Percentiles rank a stretch among this genome's conserved stretches.
Evolutionary conservation across 345 rosid species (phyloP).

Genomic region (Gossypium raimondii): DNA sequence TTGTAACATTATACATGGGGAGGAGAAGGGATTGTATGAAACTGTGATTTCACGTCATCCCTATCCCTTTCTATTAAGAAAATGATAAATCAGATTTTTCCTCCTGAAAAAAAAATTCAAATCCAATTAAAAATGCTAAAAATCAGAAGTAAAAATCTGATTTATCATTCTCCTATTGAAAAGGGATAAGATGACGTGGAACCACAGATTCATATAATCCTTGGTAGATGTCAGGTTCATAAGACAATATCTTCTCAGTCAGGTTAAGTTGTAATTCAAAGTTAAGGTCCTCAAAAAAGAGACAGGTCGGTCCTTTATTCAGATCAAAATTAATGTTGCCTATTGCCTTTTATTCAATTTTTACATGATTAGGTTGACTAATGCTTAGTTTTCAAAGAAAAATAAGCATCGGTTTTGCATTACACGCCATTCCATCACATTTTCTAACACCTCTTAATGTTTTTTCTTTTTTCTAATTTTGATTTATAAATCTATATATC

Average conservation of each 20-base stretch:
- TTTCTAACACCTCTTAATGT: not conserved
- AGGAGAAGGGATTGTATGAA: no score
- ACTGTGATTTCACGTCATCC: no score
- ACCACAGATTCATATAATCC: no score
- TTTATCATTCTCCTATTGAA: no score
- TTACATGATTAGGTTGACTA: not conserved
- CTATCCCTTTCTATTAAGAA: no score
- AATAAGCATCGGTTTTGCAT: no score
- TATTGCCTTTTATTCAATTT: not conserved
- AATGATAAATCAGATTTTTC: no score
- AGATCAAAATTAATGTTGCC: not conserved
- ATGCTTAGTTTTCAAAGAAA: not conserved
- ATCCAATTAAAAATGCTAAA: no score
- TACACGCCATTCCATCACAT: no score
- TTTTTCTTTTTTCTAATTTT: not conserved
- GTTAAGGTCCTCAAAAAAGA: not conserved
- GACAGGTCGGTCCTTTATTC: not conserved
- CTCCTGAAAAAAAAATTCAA: no score
- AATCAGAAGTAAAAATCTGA: accelerated
- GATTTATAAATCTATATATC: not conserved
- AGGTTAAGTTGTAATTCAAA: not conserved
- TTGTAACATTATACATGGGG: no score
- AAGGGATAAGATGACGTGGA: accelerated
- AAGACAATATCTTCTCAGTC: not conserved
- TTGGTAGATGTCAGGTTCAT: no score